A percentile compares a stretch with the other conserved stretches of the same genome.
Conservation (phyloP, 192 early-diverging fungal species). For the Coemansia sp. region DNA sequence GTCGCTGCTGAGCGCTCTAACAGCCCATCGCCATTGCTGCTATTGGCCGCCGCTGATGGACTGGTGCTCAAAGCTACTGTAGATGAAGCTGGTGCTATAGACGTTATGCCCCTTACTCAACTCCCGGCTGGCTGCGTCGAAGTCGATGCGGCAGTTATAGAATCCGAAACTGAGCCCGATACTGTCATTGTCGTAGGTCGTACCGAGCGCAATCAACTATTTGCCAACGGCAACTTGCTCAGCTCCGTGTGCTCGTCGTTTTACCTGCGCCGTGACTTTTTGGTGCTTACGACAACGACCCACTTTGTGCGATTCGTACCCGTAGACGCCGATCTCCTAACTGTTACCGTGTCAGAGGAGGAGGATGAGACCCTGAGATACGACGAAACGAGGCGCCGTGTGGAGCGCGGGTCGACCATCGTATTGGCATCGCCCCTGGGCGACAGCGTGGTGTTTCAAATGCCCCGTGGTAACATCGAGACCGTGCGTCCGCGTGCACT, state of each 20-base stretch:
- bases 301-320: slow-evolving; percentile 79
- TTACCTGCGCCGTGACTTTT: slow-evolving; percentile 74
- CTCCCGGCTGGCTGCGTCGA: slow-evolving; percentile 30
- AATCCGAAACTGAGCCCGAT: not conserved
- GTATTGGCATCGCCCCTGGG: slow-evolving; percentile 73
- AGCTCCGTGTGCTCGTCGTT: slow-evolving; percentile 85
- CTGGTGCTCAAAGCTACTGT: slow-evolving; percentile 35
- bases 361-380: slow-evolving; percentile 16
- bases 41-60: slow-evolving; percentile 51
- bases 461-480: slow-evolving; percentile 98
- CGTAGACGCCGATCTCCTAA: slow-evolving; percentile 28
- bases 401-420: slow-evolving; percentile 93
- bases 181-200: slow-evolving; percentile 66
- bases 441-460: slow-evolving; percentile 64
- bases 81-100: not conserved
- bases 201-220: slow-evolving; percentile 81
- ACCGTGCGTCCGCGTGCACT: slow-evolving; percentile 89
- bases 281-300: slow-evolving; percentile 83
- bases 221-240: slow-evolving; percentile 69
- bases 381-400: slow-evolving; percentile 60
- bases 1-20: not conserved
- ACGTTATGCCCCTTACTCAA: slow-evolving; percentile 2
- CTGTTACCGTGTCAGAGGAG: slow-evolving; percentile 4
- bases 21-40: slow-evolving; percentile 25
- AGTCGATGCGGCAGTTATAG: slow-evolving; percentile 28